Evolutionary conservation across 1,284 basidiomycete species (phyloP), one percentile per base, ranked within the genome.

Genomic region (Takashimella koratensis): DNA sequence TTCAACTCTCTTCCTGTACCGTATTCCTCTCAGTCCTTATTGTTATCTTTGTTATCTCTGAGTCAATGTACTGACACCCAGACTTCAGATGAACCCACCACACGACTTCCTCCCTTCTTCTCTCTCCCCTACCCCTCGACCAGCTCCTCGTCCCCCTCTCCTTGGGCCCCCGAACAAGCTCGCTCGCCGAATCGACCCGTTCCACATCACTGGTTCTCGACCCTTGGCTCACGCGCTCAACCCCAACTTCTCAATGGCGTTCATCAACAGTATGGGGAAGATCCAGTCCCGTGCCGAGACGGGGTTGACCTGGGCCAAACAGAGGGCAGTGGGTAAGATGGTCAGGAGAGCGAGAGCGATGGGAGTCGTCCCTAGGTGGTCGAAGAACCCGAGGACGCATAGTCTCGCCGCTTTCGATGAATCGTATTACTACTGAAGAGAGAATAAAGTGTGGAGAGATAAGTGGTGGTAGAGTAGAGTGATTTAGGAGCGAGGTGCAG

Each of bases 261-360:
- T 84, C 71, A 77, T 92, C 52, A 82, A 88, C 5, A 83, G 84
- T 25, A 88, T 97, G 84, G 94, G 92, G 51, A 90, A 87, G 79
- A 90, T 97, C 63, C 80, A 81, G 61, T 75, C 78, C 13, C 81
- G 95, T 43, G 81, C 81, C 8, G 71, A 82, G 50, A 96, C 91
- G 0, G 80, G 81, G 0, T 79, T 98, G 47, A 93, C 92, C 4
- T 83, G 85, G 75, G 86, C 84, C 73, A 88, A 79, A 59, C 94
- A 98, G 75, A 81, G 91, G 43, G 80, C 80, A 58, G 68, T 97
- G 3, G 88, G 85, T 45, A 94, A 94, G 77, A 89, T 94, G 39
- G 87, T 98, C 54, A 84, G 90, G 53, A 81, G 95, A 52, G 90
- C 95, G 50, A 89, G 90, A 75, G 88, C 87, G 79, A 94, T 97